Conservation (phyloP, 768 basidiomycete species). For the Pleurotus giganteus region DNA sequence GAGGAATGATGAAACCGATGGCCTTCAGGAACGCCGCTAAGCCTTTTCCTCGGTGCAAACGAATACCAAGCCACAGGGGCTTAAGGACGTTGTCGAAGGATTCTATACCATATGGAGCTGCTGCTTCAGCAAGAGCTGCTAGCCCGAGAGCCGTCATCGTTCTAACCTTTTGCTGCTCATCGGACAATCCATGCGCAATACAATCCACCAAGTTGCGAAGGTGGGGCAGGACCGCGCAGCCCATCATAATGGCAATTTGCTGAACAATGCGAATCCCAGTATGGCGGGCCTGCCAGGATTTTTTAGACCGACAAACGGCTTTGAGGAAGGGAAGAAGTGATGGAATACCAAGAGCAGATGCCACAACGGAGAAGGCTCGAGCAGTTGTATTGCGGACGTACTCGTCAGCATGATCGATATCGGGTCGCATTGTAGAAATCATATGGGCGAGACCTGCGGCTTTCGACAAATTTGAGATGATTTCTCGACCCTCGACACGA, state of each 20-base stretch:
- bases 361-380: constrained; percentile 97
- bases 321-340: constrained; percentile 97
- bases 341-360: constrained; percentile 97
- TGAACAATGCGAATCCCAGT: constrained; percentile 99
- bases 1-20: constrained; percentile 98
- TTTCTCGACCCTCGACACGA: constrained; percentile 97
- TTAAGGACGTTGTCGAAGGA: constrained; percentile 98
- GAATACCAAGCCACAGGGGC: constrained; percentile 91
- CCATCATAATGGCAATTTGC: constrained; percentile 99
- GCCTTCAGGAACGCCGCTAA: constrained; percentile 96
- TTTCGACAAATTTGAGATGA: constrained; percentile 97
- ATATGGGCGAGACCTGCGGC: constrained; percentile 99
- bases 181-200: constrained; percentile 88
- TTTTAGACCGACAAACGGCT: constrained; percentile 97
- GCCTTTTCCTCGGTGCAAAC: constrained; percentile 92
- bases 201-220: constrained; percentile 95
- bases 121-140: constrained; percentile 94
- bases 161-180: constrained; percentile 94
- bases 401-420: constrained; percentile 99
- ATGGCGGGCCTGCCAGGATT: constrained; percentile 99
- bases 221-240: constrained; percentile 96
- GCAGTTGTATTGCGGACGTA: constrained; percentile 99
- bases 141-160: constrained; percentile 93
- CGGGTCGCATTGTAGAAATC: constrained; percentile 99
- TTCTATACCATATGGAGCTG: constrained; percentile 98